phyloP scores from a whole-genome alignment of 257 asterid species.

The Cruciata laevipes region DNA sequence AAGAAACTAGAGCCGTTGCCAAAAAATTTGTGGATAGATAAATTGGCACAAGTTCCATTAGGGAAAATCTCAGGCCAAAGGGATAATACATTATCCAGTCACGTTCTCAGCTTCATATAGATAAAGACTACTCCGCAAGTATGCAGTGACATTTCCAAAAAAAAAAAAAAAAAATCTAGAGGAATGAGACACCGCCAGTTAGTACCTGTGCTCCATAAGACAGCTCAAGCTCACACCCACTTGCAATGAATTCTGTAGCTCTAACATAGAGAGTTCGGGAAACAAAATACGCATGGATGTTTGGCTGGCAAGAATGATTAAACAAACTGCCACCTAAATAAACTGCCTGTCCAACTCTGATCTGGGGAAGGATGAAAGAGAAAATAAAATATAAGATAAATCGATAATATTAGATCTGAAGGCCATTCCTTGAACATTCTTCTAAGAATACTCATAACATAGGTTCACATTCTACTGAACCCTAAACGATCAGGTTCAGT shows the following conservation, averaged over 20 bases:
- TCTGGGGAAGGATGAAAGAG: constrained; percentile 32
- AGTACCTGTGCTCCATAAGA: constrained; percentile 82
- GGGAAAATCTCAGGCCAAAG: neutral
- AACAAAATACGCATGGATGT: constrained; percentile 69
- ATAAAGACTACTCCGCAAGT: neutral
- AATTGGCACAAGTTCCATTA: neutral
- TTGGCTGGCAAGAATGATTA: constrained; percentile 94
- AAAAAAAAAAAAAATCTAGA: neutral
- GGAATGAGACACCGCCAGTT: neutral
- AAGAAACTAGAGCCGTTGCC: neutral
- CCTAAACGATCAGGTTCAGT: neutral
- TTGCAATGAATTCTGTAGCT: constrained; percentile 56
- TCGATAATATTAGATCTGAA: too few relatives aligned
- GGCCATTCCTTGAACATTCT: neutral
- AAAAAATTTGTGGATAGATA: neutral
- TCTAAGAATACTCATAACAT: neutral
- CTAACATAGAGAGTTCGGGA: constrained; percentile 76
- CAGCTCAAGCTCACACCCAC: constrained; percentile 68
- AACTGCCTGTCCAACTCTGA: constrained; percentile 89
- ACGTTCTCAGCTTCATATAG: neutral
- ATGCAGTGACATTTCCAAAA: neutral
- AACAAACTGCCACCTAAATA: constrained; percentile 72
- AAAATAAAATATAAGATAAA: constrained; percentile 13
- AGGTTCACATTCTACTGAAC: neutral
- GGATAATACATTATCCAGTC: neutral